These are phyloP conservation scores for Nemania diffusa DNA, from an alignment of 2,329 filamentous ascomycete genomes.

Conservation along the genomic window DNA sequence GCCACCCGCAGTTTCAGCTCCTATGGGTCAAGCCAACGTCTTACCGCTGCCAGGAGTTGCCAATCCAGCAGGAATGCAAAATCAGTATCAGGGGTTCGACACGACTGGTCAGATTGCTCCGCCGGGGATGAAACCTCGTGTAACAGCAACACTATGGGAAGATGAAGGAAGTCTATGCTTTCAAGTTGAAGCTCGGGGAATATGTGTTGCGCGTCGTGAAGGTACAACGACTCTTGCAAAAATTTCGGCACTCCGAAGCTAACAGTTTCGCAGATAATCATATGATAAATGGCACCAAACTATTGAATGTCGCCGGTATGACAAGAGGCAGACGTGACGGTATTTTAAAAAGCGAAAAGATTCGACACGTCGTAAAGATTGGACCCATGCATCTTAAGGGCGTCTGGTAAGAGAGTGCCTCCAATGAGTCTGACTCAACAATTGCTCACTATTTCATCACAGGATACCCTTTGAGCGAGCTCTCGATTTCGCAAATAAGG, in stretches of 20 bases:
- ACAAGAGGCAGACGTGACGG: constrained; percentile 94
- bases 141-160: constrained; percentile 97
- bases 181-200: constrained; percentile 94
- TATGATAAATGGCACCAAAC: constrained; percentile 99
- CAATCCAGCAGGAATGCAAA: constrained; percentile 62
- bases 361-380: constrained; percentile 97
- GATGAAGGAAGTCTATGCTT: constrained; percentile 98
- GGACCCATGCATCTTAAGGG: constrained; percentile 99
- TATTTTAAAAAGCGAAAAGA: constrained; percentile 97
- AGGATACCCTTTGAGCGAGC: constrained; percentile 99
- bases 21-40: constrained; percentile 73
- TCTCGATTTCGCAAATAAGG: constrained; percentile 99
- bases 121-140: constrained; percentile 93
- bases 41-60: constrained; percentile 74
- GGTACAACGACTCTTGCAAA: constrained; percentile 62
- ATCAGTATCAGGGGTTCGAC: constrained; percentile 74
- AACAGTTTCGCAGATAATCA: constrained; percentile 74
- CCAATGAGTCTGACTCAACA: background rate
- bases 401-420: constrained; percentile 72
- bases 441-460: constrained; percentile 31
- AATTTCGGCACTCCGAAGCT: constrained; percentile 27
- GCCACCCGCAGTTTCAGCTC: constrained; percentile 71
- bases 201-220: constrained; percentile 94
- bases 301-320: constrained; percentile 98
- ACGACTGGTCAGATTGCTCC: constrained; percentile 93